Base-by-base conservation (phyloP, 2,329 filamentous ascomycete genomes). In the Pseudopyrenochaeta lycopersici region DNA sequence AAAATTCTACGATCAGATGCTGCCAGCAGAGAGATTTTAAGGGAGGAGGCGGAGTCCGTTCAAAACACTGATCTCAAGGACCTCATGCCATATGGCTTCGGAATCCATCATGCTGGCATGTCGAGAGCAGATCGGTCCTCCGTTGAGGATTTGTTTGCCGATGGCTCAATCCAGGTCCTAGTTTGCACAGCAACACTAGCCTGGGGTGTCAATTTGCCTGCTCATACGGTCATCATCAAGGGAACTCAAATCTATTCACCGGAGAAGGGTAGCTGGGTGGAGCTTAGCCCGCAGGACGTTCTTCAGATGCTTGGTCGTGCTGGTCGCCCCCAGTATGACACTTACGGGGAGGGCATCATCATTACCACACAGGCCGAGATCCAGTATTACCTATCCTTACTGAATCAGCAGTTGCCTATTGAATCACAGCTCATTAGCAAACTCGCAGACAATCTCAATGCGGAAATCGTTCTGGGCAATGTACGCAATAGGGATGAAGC, bases 41-140 rank as follows among this genome's bases (percentile, higher is more conserved):
- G 89, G 30, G 90, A 96, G 73, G 92, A 96, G 68, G 88, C 92
- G 0, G 90, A 91, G 51, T 85, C 89, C 49, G 90, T 95, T 15
- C 88, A 89, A 30, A 95, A 99, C 73, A 82, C 88, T 45, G 93
- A 97, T 49, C 82, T 99, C 46, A 98, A 98, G 75, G 95, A 98
- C 71, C 81, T 99, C 10, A 80, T 99, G 71, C 95, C 95, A 0
- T 98, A 98, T 66, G 95, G 96, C 6, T 96, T 99, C 65, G 95
- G 95, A 71, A 99, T 99, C 56, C 95, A 99, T 79, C 95, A 99
- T 77, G 95, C 95, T 71, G 95, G 95, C 77, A 96, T 99, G 91
- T 96, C 88, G 74, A 87, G 95, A 74, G 88, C 90, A n/a, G 96
- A 99, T 81, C 89, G 96, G 78, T 93, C 90, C 23, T 91, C 94